A percentile compares a stretch with the other conserved stretches of the same genome.
phyloP scores from a whole-genome alignment of 192 early-diverging fungal genomes.

The Phycomyces nitens region DNA sequence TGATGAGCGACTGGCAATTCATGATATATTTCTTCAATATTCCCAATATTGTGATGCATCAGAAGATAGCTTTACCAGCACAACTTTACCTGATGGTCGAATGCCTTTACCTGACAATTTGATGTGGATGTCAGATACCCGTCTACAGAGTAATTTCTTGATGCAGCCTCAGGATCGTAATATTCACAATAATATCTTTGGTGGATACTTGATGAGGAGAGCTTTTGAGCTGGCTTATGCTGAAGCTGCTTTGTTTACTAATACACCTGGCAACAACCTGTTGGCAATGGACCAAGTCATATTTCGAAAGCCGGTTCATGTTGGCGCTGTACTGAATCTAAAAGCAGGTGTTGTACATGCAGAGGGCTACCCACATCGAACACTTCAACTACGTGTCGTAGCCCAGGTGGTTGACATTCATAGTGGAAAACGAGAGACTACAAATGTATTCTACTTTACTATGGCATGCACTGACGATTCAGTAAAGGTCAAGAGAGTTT shows the following conservation, averaged over 20 bases:
- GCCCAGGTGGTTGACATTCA: conserved; percentile 77
- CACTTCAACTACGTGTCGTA: conserved; percentile 60
- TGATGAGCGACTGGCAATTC: conserved; percentile 76
- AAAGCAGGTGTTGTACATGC: conserved; percentile 78
- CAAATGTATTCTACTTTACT: conserved; percentile 88
- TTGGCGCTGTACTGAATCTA: conserved; percentile 76
- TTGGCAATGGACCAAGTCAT: conserved; percentile 73
- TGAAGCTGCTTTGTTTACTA: conserved; percentile 69
- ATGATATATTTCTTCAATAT: conserved; percentile 73
- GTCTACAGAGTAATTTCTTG: conserved; percentile 44
- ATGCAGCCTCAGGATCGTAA: conserved; percentile 80
- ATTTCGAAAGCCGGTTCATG: conserved; percentile 81
- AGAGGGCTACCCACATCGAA: conserved; percentile 50
- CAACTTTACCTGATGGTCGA: conserved; percentile 16
- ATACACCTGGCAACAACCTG: conserved; percentile 46
- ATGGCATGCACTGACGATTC: conserved; percentile 42
- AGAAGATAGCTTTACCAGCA: conserved; percentile 1
- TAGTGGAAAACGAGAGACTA: conserved; percentile 58
- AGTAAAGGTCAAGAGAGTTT: conserved; percentile 51
- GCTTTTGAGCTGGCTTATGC: conserved; percentile 84
- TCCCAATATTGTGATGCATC: conserved; percentile 49
- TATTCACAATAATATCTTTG: conserved; percentile 79
- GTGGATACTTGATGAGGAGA: conserved; percentile 70
- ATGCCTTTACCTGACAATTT: conserved; percentile 16
- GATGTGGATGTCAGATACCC: conserved; percentile 30